These are phyloP conservation scores for Cladophialophora chaetospira DNA, from an alignment of 2,329 filamentous ascomycete genomes.

Conservation along the genomic window DNA sequence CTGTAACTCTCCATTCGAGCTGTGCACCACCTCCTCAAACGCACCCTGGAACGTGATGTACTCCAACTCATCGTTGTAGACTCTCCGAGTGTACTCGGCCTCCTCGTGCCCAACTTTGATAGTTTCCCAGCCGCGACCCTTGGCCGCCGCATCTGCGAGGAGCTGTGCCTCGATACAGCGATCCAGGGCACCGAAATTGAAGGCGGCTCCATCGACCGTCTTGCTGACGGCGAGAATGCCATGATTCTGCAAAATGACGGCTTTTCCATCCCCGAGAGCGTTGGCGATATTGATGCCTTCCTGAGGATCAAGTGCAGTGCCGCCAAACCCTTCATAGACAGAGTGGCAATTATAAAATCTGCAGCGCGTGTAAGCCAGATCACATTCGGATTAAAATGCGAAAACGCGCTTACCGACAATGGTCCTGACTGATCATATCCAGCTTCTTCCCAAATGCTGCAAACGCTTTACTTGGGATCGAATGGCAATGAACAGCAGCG, in stretches of 20 bases:
- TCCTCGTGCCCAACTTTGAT: slow-evolving; percentile 6
- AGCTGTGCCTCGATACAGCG: slow-evolving; percentile 57
- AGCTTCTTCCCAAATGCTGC: slow-evolving; percentile 44
- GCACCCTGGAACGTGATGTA: slow-evolving; percentile 13
- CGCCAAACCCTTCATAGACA: slow-evolving; percentile 56
- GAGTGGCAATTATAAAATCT: slow-evolving; percentile 52
- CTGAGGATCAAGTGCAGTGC: slow-evolving; percentile 54
- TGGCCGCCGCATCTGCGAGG: slow-evolving; percentile 41
- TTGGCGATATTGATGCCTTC: slow-evolving; percentile 55
- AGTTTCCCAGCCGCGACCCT: background rate
- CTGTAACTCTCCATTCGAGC: background rate
- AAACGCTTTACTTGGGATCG: slow-evolving; percentile 51
- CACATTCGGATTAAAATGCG: background rate
- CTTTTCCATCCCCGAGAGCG: slow-evolving; percentile 45
- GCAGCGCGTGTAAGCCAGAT: slow-evolving; percentile 36
- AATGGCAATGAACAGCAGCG: slow-evolving; percentile 58
- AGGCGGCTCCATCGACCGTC: slow-evolving; percentile 54
- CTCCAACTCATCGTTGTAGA: slow-evolving; percentile 1
- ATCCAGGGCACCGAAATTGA: slow-evolving; percentile 57
- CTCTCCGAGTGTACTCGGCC: slow-evolving; percentile 9
- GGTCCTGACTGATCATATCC: slow-evolving; percentile 49
- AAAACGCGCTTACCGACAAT: background rate
- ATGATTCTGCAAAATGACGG: slow-evolving; percentile 56
- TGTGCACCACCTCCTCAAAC: slow-evolving; percentile 2
- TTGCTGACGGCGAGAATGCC: slow-evolving; percentile 48